These are phyloP conservation scores for Nematodospora valgi DNA, from an alignment of 805 yeast species.

Conservation along the genomic window DNA sequence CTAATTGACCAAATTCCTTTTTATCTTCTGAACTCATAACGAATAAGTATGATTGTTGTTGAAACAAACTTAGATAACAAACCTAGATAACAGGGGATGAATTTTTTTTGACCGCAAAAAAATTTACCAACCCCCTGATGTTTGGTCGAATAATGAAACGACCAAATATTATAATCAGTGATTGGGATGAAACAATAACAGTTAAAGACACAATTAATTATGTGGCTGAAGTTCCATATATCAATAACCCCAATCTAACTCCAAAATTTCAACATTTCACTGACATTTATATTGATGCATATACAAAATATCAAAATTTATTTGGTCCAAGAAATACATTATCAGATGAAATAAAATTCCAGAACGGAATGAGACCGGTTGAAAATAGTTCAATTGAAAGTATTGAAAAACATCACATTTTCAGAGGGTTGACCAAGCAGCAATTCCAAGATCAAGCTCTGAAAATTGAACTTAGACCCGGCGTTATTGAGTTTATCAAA, in stretches of 20 bases:
- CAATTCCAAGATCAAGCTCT: constrained; percentile 33
- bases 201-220: constrained; percentile 49
- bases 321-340: constrained; percentile 31
- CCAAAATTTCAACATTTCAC: constrained; percentile 44
- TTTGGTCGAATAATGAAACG: neutral
- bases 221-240: constrained; percentile 48
- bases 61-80: too few relatives aligned
- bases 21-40: too few relatives aligned
- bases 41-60: too few relatives aligned
- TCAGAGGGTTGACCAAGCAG: constrained; percentile 35
- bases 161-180: constrained; percentile 37
- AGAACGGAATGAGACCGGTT: constrained; percentile 39
- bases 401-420: constrained; percentile 34
- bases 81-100: too few relatives aligned
- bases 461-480: constrained; percentile 35
- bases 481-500: constrained; percentile 33
- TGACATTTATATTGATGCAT: constrained; percentile 36
- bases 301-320: constrained; percentile 22
- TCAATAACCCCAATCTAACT: constrained; percentile 29
- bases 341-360: constrained; percentile 43
- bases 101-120: too few relatives aligned
- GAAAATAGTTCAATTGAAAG: constrained; percentile 49
- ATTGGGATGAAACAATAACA: constrained; percentile 70
- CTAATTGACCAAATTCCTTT: constrained; percentile 12
- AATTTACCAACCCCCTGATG: too few relatives aligned